phyloP scores from a whole-genome alignment of 108 stramenopile species.

The Fragilaria crotonensis region DNA sequence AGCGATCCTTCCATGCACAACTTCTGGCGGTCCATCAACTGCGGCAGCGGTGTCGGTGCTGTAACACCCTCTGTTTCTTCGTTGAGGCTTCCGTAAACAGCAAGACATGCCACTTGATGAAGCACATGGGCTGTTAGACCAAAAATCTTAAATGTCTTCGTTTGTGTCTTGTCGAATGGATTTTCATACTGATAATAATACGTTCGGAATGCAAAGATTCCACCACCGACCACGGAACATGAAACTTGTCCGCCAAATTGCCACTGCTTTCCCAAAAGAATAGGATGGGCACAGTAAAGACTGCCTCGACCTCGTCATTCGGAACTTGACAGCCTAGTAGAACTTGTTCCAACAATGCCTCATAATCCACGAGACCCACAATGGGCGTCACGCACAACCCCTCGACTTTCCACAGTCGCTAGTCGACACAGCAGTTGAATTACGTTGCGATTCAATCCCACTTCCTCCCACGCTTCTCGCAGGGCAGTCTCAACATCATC shows the following conservation, averaged over 20 bases:
- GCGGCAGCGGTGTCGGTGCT: no score
- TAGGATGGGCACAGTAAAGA: slow-evolving; percentile 52
- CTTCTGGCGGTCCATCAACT: neutral
- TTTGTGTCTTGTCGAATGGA: no score
- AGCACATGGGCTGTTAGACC: slow-evolving; percentile 63
- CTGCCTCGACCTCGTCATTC: slow-evolving; percentile 51
- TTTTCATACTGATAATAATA: slow-evolving; percentile 27
- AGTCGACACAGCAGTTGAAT: slow-evolving; percentile 32
- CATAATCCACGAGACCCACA: slow-evolving; percentile 21
- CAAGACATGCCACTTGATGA: slow-evolving; percentile 41
- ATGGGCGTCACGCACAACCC: slow-evolving; percentile 61
- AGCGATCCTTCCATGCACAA: neutral
- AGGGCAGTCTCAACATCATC: slow-evolving; percentile 56
- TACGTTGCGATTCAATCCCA: slow-evolving; percentile 34
- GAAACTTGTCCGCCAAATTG: slow-evolving; percentile 8
- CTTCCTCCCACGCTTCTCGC: slow-evolving; percentile 62
- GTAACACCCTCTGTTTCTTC: neutral
- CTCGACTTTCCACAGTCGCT: slow-evolving; percentile 37
- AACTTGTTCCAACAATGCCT: slow-evolving; percentile 11
- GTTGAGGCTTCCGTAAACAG: slow-evolving; percentile 5
- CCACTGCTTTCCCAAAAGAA: slow-evolving; percentile 21
- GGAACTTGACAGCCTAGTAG: neutral
- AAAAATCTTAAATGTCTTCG: slow-evolving; percentile 42
- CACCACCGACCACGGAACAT: slow-evolving; percentile 17
- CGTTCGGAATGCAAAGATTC: slow-evolving; percentile 42